Base-by-base conservation (phyloP, 164 flowering plant species). In the Piper betle region DNA sequence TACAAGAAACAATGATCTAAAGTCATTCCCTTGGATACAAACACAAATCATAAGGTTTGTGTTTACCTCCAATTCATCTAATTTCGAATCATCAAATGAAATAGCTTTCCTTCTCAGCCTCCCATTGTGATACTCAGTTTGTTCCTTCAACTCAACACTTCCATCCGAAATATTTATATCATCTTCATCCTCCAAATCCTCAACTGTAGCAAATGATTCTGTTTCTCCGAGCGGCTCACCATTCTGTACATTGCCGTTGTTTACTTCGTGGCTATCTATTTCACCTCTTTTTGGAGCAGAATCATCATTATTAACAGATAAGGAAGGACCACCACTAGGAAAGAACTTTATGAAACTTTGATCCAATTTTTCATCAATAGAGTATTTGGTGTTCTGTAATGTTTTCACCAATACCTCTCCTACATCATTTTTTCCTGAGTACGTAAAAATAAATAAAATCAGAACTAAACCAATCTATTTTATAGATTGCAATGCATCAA, bases 331-430 rank as follows among this genome's bases (percentile, higher is more conserved):
- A 86, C n/a, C n/a, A n/a, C n/a, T n/a, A n/a, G n/a, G n/a, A n/a
- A n/a, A n/a, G n/a, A n/a, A 71, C 20, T 60, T 64, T 57, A 94
- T 84, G 69, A 71, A 80, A 71, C 91, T 82, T 48, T 91, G 68
- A 20, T 81, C 84, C 68, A 91, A 64, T 73, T 84, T 88, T 67
- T 94, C 99, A 73, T 88, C 87, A 71, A 88, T 63, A 15, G 95
- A 82, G 66, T 86, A 85, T 62, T 85, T 81, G 6, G 86, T 81
- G 43, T 84, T 84, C 72, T 94, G 99, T n/a, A 39, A 94, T 82
- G 11, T n/a, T 71, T 81, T 88, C 39, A 94, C 97, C 78, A 94
- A 61, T 39, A 25, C 80, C 70, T 73, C 96, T 40, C 99, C 99
- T 40, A 84, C 99, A 38, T 20, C 71, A 41, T 71, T 79, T 66